Evolutionary conservation across 2,329 filamentous ascomycete genomes (phyloP).

Genomic region (Lasiodiplodia citricola): DNA sequence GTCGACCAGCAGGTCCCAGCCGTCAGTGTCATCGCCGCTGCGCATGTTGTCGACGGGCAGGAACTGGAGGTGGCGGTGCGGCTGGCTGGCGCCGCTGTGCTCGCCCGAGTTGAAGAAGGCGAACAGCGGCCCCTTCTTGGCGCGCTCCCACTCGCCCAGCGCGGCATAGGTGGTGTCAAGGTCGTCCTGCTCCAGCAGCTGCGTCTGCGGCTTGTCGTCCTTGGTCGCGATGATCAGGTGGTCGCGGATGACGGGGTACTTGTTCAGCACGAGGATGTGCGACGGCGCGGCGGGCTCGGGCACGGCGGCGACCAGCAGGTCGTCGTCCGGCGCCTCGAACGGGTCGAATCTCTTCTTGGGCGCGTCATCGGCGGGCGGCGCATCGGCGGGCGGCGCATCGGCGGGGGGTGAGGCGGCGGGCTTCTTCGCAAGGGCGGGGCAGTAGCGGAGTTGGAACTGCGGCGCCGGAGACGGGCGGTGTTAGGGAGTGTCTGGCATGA

Average conservation of each 20-base stretch:
- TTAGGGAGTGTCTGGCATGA: constrained; percentile 8
- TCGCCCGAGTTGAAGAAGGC: constrained; percentile 74
- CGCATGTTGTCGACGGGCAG: constrained; percentile 68
- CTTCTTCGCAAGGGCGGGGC: constrained; percentile 71
- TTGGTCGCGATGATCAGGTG: constrained; percentile 75
- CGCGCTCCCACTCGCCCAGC: constrained; percentile 60
- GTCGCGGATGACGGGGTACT: constrained; percentile 72
- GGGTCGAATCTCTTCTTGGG: constrained; percentile 55
- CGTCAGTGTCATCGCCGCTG: constrained; percentile 49
- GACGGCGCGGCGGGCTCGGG: constrained; percentile 44
- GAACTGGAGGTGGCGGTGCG: constrained; percentile 75
- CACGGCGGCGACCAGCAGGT: constrained; percentile 61
- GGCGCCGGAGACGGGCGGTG: constrained; percentile 18
- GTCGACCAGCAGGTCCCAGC: constrained; percentile 60
- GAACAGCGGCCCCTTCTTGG: constrained; percentile 52
- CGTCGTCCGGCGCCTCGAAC: constrained; percentile 65
- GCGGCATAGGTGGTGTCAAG: constrained; percentile 67
- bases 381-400: background rate
- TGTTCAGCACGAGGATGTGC: constrained; percentile 74
- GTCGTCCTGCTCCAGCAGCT: constrained; percentile 66
- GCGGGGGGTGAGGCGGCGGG: constrained; percentile 45
- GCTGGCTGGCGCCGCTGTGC: constrained; percentile 72
- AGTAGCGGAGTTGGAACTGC: constrained; percentile 76
- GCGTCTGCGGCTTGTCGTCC: constrained; percentile 67
- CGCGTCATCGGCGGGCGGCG: background rate